Percentiles rank a stretch among this genome's conserved stretches.
Evolutionary conservation across 1,139 yeast species (phyloP).

Genomic region (Suhomyces atakaporum): DNA sequence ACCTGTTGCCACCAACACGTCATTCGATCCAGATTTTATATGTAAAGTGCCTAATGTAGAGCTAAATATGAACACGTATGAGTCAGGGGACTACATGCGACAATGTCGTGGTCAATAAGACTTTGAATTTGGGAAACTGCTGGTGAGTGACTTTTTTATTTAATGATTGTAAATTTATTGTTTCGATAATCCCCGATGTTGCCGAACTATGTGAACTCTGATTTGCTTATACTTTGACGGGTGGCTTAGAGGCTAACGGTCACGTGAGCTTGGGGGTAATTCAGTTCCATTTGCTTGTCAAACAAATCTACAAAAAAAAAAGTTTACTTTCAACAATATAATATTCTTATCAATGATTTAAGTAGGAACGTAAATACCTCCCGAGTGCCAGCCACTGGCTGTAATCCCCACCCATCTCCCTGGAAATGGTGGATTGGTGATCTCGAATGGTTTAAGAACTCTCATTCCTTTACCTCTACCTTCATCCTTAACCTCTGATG

Average conservation of each 20-base stretch:
- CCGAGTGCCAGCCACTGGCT: constrained; percentile 85
- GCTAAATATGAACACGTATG: too few relatives aligned
- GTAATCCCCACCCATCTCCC: constrained; percentile 55
- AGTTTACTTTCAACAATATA: too few relatives aligned
- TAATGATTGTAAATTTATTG: too few relatives aligned
- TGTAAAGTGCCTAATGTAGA: neutral
- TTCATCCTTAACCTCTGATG: constrained; percentile 25
- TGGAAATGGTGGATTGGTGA: constrained; percentile 28
- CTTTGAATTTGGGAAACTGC: too few relatives aligned
- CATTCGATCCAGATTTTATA: too few relatives aligned
- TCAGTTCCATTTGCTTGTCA: too few relatives aligned
- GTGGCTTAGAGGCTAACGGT: too few relatives aligned
- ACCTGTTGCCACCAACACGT: neutral
- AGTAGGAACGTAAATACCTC: constrained; percentile 43
- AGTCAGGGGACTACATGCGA: neutral
- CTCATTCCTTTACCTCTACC: constrained; percentile 38
- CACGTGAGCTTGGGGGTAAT: too few relatives aligned
- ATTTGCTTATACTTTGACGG: neutral
- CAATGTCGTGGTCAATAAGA: neutral
- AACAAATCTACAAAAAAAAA: too few relatives aligned
- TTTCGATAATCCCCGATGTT: neutral
- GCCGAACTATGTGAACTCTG: neutral
- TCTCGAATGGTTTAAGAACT: constrained; percentile 47
- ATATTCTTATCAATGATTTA: too few relatives aligned
- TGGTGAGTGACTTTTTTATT: neutral